A percentile compares a stretch with the other conserved stretches of the same genome.
Conservation (phyloP, 257 asterid species). For the Solanum arcanum region DNA sequence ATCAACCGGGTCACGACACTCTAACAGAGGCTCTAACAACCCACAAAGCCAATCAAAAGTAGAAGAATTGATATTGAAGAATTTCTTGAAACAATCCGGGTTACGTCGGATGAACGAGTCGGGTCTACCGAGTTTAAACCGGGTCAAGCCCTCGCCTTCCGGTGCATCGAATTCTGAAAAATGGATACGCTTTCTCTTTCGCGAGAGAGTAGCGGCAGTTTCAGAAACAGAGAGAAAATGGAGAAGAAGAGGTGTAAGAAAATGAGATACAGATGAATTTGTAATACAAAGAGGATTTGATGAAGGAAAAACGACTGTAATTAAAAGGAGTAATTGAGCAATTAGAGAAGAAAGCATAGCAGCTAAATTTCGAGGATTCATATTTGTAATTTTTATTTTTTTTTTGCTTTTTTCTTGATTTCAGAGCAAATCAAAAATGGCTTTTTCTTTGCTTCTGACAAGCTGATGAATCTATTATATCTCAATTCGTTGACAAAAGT, state of each 20-base stretch:
- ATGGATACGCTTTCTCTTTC: constrained; percentile 54
- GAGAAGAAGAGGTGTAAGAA: constrained; percentile 28
- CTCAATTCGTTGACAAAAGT: not conserved
- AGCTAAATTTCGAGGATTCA: constrained; percentile 35
- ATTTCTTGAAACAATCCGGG: constrained; percentile 48
- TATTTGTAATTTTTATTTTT: not conserved
- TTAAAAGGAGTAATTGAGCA: constrained; percentile 35
- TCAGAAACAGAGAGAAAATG: constrained; percentile 46
- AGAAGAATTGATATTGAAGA: constrained; percentile 49
- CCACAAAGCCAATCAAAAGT: constrained; percentile 88
- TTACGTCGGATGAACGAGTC: constrained; percentile 15
- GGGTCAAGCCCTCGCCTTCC: not conserved
- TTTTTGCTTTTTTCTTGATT: constrained; percentile 1
- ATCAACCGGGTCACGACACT: constrained; percentile 76
- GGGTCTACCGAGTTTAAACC: constrained; percentile 3
- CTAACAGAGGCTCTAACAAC: constrained; percentile 73
- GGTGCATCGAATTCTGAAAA: constrained; percentile 1
- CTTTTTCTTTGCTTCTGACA: not conserved
- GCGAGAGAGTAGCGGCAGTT: constrained; percentile 26
- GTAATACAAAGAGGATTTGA: constrained; percentile 13
- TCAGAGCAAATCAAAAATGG: constrained; percentile 3
- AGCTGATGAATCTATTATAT: not conserved
- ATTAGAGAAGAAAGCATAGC: constrained; percentile 51
- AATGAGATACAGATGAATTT: not conserved
- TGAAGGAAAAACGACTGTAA: constrained; percentile 32